Percentiles rank a stretch among this genome's conserved stretches.
These are phyloP conservation scores for Trichophyton equinum DNA, from an alignment of 2,329 filamentous ascomycete genomes.

Conservation along the genomic window DNA sequence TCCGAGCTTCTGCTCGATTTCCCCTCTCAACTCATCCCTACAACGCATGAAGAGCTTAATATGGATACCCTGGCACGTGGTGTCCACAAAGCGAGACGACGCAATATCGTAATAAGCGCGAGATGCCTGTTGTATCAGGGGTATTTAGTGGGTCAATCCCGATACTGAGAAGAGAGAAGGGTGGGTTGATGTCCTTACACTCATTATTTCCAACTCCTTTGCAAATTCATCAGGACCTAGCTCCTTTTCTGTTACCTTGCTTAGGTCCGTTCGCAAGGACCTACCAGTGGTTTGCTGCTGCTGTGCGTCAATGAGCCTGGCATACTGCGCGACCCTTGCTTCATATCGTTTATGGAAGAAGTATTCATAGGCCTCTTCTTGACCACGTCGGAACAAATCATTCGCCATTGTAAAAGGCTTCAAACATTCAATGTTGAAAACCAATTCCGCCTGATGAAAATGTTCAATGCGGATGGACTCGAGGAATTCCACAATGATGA, in stretches of 20 bases:
- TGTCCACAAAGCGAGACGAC: slow-evolving; percentile 28
- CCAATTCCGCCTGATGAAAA: slow-evolving; percentile 36
- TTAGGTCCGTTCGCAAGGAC: slow-evolving; percentile 14
- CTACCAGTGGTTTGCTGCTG: neutral
- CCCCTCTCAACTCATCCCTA: slow-evolving; percentile 20
- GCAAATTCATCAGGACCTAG: slow-evolving; percentile 25
- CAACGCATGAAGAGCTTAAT: slow-evolving; percentile 27
- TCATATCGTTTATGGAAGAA: slow-evolving; percentile 15
- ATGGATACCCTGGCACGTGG: slow-evolving; percentile 27
- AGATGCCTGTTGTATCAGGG: slow-evolving; percentile 18
- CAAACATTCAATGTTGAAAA: slow-evolving; percentile 43
- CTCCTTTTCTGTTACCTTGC: slow-evolving; percentile 18
- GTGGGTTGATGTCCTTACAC: slow-evolving; percentile 20
- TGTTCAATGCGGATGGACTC: slow-evolving; percentile 27
- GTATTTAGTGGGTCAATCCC: neutral
- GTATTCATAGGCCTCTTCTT: slow-evolving; percentile 6
- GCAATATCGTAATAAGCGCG: slow-evolving; percentile 31
- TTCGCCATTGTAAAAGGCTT: slow-evolving; percentile 45
- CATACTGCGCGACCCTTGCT: slow-evolving; percentile 11
- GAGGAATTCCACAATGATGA: slow-evolving; percentile 37
- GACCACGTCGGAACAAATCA: slow-evolving; percentile 16
- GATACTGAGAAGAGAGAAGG: too few species aligned
- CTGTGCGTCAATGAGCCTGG: neutral
- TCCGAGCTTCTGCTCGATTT: slow-evolving; percentile 21
- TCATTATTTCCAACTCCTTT: slow-evolving; percentile 32